phyloP scores from a whole-genome alignment of 805 yeast genomes.

The Sugiyamaella smithiae region DNA sequence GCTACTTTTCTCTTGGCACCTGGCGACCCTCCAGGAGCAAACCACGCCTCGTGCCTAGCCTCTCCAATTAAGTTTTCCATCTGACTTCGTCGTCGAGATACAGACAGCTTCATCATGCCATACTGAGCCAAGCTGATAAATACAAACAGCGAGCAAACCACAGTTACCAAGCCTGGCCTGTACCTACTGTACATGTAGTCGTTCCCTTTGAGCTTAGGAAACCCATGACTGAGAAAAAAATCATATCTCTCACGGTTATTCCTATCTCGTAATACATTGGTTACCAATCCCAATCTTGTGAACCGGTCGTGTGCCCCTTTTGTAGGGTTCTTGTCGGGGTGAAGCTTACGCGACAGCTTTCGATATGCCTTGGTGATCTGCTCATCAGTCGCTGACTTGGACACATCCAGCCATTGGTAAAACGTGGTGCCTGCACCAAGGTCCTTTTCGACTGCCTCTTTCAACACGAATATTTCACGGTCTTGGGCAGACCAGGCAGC shows the following conservation, averaged over 20 bases:
- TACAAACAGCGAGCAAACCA: constrained; percentile 49
- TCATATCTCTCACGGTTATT: constrained; percentile 73
- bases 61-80: constrained; percentile 37
- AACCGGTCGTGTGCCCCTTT: constrained; percentile 62
- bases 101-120: constrained; percentile 50
- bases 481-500: constrained; percentile 61
- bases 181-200: constrained; percentile 61
- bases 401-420: constrained; percentile 55
- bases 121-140: constrained; percentile 58
- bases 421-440: constrained; percentile 61
- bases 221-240: constrained; percentile 76
- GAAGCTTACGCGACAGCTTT: constrained; percentile 65
- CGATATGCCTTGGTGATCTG: constrained; percentile 49
- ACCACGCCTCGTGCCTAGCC: constrained; percentile 33
- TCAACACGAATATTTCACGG: constrained; percentile 73
- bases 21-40: constrained; percentile 27
- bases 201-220: constrained; percentile 75
- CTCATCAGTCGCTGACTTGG: constrained; percentile 24
- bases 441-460: constrained; percentile 59
- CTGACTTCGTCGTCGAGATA: constrained; percentile 56
- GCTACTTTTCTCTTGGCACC: constrained; percentile 27
- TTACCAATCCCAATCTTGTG: constrained; percentile 72
- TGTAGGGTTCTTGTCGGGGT: constrained; percentile 72
- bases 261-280: constrained; percentile 63
- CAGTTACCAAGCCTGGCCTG: constrained; percentile 61